These are phyloP conservation scores for Sorghum bicolor DNA, from an alignment of 176 grass and related monocot genomes.

Conservation along the genomic window DNA sequence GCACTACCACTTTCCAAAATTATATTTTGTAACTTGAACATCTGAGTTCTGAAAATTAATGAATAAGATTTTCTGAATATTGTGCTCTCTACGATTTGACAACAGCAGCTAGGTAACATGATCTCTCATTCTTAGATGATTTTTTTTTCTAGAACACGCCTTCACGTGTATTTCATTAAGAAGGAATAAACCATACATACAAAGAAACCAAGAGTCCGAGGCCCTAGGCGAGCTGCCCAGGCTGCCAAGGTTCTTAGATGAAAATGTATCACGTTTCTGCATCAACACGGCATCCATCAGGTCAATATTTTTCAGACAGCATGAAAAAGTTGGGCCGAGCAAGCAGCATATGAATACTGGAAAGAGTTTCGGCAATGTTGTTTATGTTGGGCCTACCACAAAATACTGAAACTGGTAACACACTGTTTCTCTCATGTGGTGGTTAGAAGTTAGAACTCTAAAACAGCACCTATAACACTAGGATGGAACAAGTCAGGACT, in stretches of 20 bases:
- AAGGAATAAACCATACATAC: too few species aligned
- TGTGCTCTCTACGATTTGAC: background rate
- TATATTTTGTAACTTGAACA: background rate
- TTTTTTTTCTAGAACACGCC: too few species aligned
- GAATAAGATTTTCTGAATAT: background rate
- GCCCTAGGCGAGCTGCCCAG: too few species aligned
- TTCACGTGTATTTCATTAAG: too few species aligned
- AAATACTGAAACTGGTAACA: background rate
- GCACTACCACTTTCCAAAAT: background rate
- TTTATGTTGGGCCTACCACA: background rate
- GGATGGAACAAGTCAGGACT: constrained; percentile 9
- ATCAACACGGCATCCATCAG: background rate
- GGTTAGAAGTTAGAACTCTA: background rate
- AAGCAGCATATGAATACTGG: background rate
- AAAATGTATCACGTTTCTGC: too few species aligned
- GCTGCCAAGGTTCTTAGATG: too few species aligned
- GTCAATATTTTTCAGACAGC: constrained; percentile 7
- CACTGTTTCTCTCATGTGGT: background rate
- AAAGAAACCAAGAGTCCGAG: too few species aligned
- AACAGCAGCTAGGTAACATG: background rate
- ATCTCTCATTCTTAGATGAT: too few species aligned
- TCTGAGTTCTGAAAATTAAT: background rate
- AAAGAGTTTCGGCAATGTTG: background rate
- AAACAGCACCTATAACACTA: background rate
- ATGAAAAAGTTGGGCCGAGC: background rate